These are phyloP conservation scores for Symmetrospora coprosmae DNA, from an alignment of 768 basidiomycete genomes.

Conservation along the genomic window DNA sequence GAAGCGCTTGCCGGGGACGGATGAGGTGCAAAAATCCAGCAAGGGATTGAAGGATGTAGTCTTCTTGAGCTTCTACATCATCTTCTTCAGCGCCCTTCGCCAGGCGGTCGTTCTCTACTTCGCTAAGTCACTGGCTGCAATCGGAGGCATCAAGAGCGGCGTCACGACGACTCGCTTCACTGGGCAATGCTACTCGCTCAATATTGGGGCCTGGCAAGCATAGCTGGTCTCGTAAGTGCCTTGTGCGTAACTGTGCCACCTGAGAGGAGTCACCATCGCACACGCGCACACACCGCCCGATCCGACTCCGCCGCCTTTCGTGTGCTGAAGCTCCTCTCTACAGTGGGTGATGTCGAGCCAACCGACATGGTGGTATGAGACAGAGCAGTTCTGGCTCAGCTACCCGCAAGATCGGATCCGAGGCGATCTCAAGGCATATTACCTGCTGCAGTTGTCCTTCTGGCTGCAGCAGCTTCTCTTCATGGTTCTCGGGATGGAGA, in stretches of 20 bases:
- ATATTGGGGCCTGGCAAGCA: conserved; percentile 59
- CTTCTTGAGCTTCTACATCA: conserved; percentile 68
- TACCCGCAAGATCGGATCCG: conserved; percentile 48
- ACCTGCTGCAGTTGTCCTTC: conserved; percentile 81
- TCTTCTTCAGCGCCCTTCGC: conserved; percentile 78
- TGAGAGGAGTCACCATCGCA: no score
- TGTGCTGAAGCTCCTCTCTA: no score
- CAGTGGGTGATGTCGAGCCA: conserved; percentile 69
- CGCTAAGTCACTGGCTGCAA: conserved; percentile 52
- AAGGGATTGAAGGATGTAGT: conserved; percentile 59
- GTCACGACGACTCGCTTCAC: conserved; percentile 67
- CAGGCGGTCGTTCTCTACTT: conserved; percentile 56
- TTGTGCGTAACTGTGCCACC: no score
- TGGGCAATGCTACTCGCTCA: conserved; percentile 77
- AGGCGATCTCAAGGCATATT: conserved; percentile 72
- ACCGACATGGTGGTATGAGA: conserved; percentile 77
- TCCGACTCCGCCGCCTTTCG: no score
- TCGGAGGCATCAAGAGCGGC: conserved; percentile 54
- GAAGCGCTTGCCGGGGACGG: conserved; percentile 40
- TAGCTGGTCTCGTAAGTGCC: conserved; percentile 61
- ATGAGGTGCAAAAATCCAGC: conserved; percentile 45
- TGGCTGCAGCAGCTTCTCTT: conserved; percentile 90
- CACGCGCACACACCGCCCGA: no score
- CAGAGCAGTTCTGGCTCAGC: conserved; percentile 67
- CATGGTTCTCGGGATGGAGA: conserved; percentile 69